These are phyloP conservation scores for Calcarisporium arbuscula DNA, from an alignment of 2,329 filamentous ascomycete species.

Conservation along the genomic window DNA sequence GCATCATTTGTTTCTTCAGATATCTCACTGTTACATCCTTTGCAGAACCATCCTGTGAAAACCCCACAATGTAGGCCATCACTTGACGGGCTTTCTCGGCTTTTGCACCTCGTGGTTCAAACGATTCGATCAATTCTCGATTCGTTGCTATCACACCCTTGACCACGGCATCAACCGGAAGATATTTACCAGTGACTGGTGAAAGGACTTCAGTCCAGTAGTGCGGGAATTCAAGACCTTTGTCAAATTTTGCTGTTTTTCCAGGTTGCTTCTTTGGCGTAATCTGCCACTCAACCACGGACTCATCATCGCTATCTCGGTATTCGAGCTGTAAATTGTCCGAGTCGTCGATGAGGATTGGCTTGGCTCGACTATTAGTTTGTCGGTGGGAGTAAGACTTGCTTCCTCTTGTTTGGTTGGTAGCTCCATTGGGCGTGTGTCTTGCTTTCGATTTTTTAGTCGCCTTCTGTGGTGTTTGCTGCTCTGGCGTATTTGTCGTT, in stretches of 20 bases:
- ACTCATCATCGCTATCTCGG: slow-evolving; percentile 51
- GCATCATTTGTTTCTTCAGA: slow-evolving; percentile 71
- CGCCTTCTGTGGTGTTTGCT: slow-evolving; percentile 7
- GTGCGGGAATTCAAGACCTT: slow-evolving; percentile 73
- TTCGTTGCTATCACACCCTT: slow-evolving; percentile 64
- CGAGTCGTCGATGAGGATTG: slow-evolving; percentile 28
- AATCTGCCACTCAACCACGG: slow-evolving; percentile 48
- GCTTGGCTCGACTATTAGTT: slow-evolving; percentile 5
- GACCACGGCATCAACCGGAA: slow-evolving; percentile 72
- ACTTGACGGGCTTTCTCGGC: slow-evolving; percentile 84
- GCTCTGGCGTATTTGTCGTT: slow-evolving; percentile 5
- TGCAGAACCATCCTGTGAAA: slow-evolving; percentile 76
- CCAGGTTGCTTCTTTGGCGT: slow-evolving; percentile 31
- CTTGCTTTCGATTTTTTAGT: slow-evolving; percentile 9
- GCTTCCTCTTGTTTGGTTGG: slow-evolving; percentile 7
- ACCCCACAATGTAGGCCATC: slow-evolving; percentile 82
- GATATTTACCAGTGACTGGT: slow-evolving; percentile 69
- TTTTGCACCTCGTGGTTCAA: slow-evolving; percentile 77
- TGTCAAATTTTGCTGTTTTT: slow-evolving; percentile 53
- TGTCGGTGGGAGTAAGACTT: no score
- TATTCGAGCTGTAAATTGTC: slow-evolving; percentile 37
- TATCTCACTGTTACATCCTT: slow-evolving; percentile 95
- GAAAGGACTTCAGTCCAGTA: slow-evolving; percentile 94
- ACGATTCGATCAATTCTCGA: slow-evolving; percentile 62
- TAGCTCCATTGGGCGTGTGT: no score